A percentile compares a stretch with the other conserved stretches of the same genome.
phyloP scores from a whole-genome alignment of 345 rosid genomes.

The Iberis pinnata region DNA sequence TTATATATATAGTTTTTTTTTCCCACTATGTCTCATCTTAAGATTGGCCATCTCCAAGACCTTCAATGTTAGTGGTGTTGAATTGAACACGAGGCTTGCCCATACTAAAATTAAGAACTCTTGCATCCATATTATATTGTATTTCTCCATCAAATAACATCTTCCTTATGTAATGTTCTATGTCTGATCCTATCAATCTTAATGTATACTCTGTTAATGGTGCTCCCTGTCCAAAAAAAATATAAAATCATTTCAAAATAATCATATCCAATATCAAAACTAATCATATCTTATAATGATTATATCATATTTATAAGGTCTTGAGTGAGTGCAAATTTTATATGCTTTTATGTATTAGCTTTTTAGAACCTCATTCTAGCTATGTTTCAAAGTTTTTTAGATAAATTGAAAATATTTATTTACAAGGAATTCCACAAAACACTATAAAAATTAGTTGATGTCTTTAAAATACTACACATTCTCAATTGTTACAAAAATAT shows the following conservation, averaged over 20 bases:
- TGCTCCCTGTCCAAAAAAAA: conserved; percentile 54
- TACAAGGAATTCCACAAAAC: too few species aligned
- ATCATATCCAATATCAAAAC: not conserved
- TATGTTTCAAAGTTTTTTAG: too few species aligned
- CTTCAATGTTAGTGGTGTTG: conserved; percentile 36
- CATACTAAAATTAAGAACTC: conserved; percentile 85
- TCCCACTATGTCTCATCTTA: conserved; percentile 1
- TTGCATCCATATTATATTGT: conserved; percentile 79
- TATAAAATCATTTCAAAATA: too few species aligned
- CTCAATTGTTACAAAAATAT: too few species aligned
- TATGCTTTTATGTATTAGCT: too few species aligned
- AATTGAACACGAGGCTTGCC: conserved; percentile 64
- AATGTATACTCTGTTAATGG: conserved; percentile 87
- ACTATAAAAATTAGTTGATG: too few species aligned
- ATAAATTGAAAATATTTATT: too few species aligned
- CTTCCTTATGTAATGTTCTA: conserved; percentile 89
- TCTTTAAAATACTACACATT: too few species aligned
- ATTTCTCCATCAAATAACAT: conserved; percentile 77
- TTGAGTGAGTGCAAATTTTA: too few species aligned
- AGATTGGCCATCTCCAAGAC: conserved; percentile 33
- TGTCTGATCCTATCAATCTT: conserved; percentile 75
- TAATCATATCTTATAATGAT: too few species aligned
- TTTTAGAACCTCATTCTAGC: too few species aligned
- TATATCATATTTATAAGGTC: too few species aligned
- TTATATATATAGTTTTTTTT: conserved; percentile 6